These are phyloP conservation scores for Ambrosia trifida DNA, from an alignment of 129 eudicot genomes.

Conservation along the genomic window DNA sequence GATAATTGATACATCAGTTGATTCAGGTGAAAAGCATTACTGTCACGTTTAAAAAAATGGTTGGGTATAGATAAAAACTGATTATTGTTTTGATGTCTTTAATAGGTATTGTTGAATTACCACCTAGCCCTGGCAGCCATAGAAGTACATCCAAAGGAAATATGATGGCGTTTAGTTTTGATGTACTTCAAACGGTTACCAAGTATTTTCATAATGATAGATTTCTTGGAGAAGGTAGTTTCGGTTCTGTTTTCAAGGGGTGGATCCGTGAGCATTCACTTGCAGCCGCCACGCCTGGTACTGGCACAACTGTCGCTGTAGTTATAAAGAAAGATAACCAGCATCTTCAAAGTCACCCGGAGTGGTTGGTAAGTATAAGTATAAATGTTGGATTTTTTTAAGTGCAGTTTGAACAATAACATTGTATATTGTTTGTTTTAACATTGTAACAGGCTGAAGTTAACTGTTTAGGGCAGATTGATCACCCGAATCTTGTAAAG, in stretches of 20 bases:
- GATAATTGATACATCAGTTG: no score
- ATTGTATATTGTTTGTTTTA: not conserved
- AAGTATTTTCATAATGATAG: not conserved
- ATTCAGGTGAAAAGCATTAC: no score
- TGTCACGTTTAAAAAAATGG: no score
- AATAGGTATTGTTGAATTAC: not conserved
- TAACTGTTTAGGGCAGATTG: not conserved
- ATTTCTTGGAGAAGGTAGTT: no score
- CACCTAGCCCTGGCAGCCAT: no score
- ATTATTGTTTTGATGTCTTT: no score
- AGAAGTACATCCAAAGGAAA: not conserved
- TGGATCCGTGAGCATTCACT: not conserved
- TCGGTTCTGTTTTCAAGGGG: not conserved
- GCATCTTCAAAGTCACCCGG: not conserved
- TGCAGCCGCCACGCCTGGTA: not conserved
- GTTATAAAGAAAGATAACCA: no score
- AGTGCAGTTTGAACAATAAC: no score
- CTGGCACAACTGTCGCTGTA: not conserved
- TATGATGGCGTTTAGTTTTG: not conserved
- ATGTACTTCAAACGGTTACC: not conserved
- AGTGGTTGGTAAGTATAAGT: not conserved
- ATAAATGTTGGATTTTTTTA: no score
- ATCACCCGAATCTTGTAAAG: not conserved
- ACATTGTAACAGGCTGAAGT: not conserved
- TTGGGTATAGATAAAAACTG: no score